Base-by-base conservation (phyloP, 805 yeast species). In the Saturnispora gosingensis region DNA sequence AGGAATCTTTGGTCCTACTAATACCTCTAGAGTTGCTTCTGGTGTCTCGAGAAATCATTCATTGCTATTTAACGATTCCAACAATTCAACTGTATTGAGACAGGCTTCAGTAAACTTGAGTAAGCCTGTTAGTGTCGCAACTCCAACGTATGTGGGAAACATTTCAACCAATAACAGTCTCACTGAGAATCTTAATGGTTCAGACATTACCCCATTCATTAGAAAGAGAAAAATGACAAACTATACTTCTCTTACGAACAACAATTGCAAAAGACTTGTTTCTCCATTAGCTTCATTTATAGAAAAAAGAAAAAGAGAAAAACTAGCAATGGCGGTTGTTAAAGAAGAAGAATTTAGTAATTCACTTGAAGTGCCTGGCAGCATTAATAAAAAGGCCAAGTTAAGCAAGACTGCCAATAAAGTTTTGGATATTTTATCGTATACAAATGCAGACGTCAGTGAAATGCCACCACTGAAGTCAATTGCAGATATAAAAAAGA, bases 241-340 rank as follows among this genome's bases (percentile, higher is more conserved):
- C 24, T 67, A 63, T 43, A 57, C 67, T 5, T 50, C 59, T 8
- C 53, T 63, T 10, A 64, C 68, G 5, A 61, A 63, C 1, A 65
- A 67, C 4, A 58, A 59, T 44, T 56, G 61, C 38, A 51, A 56
- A 30, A 54, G 66, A 36, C 54, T 62, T 3, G 56, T 60, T 8
- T 62, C 70, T 3, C 68, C 70, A 5, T 54, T 66, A 30, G 56
- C 57, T 5, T 49, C 59, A 6, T 58, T 54, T 46, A 50, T 59
- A n/a, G 62, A 55, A 35, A 54, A 53, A 32, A 56, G 53, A 40
- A 53, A 56, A 43, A 52, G 46, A 16, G 55, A 54, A 39, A 43
- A 28, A 10, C 16, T 30, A 25, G n/a, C 25, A 15, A 49, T 32
- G 35, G n/a, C 20, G 10, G 15, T 16, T 32, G 27, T 35, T 15